Evolutionary conservation across 2,329 filamentous ascomycete species (phyloP), one percentile per base, ranked within the genome.

Genomic region (Botrytis cinerea): DNA sequence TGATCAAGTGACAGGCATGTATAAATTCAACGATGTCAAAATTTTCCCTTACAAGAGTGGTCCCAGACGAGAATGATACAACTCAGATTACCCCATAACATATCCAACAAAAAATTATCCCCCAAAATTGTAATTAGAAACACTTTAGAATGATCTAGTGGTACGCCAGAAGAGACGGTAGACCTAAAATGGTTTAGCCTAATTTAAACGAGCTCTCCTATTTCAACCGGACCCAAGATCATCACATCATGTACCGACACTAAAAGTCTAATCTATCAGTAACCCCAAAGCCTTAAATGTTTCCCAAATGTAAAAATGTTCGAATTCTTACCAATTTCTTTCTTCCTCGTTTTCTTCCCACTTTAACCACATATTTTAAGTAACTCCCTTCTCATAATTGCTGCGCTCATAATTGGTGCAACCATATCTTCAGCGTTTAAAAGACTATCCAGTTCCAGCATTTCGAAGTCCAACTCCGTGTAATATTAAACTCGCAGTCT

Each of bases 21-120:
- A 28, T 57, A 28, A 28, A 28, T 57, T 57, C 51, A 57, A 28
- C 14, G 28, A 18, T 28, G 18, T 18, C 9, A 28, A 6, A 8
- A 18, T 57, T 18, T 9, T 1, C 2, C 14, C n/a, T 28, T 3
- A 18, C 51, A 18, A 32, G 14, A 28, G 2, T 54, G 12, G 5
- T n/a, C 25, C 25, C n/a, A 32, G n/a, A 28, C 28, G n/a, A 54
- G 51, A 28, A 18, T 28, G 4, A 28, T 54, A 18, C n/a, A 16
- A 4, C 6, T 38, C 4, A 10, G 18, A 16, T 20, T 32, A 59
- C 6, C 32, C 2, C 0, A 59, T 59, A 4, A 22, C 14, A n/a
- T 2, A 61, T 16, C 0, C 35, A 38, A 1, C 16, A 7, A 61
- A n/a, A 25, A 0, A 4, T n/a, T 1, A n/a, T 0, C 0, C 22